A percentile compares a stretch with the other conserved stretches of the same genome.
Evolutionary conservation across 805 yeast genomes (phyloP).

Genomic region (Lipomyces lipofer): DNA sequence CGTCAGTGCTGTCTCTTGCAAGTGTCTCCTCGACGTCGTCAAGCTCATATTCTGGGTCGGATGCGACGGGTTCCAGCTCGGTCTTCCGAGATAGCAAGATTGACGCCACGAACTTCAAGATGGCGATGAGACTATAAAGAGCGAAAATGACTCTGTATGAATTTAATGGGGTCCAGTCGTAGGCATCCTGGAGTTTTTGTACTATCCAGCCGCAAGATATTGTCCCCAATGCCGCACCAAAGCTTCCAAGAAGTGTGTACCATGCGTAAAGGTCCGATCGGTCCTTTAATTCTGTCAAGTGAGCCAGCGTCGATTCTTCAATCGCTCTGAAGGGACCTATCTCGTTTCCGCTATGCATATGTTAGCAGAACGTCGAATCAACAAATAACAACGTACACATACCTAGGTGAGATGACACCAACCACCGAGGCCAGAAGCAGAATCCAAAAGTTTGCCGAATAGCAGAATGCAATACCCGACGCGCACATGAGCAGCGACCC

Average conservation of each 20-base stretch:
- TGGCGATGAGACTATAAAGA: slow-evolving; percentile 30
- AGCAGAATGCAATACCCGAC: slow-evolving; percentile 47
- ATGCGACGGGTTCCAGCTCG: slow-evolving; percentile 44
- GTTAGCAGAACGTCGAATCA: no score
- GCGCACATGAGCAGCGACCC: slow-evolving; percentile 47
- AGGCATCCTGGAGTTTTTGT: slow-evolving; percentile 52
- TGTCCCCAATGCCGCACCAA: slow-evolving; percentile 72
- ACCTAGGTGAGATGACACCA: slow-evolving; percentile 55
- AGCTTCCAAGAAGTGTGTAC: slow-evolving; percentile 53
- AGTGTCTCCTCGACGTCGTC: slow-evolving; percentile 33
- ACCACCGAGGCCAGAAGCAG: slow-evolving; percentile 46
- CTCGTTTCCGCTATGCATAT: slow-evolving; percentile 55
- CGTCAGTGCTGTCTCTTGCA: not conserved
- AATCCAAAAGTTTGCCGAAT: slow-evolving; percentile 40
- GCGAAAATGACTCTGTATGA: slow-evolving; percentile 23
- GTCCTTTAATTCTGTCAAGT: slow-evolving; percentile 44
- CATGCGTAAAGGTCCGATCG: slow-evolving; percentile 60
- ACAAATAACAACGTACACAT: no score
- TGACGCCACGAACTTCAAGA: slow-evolving; percentile 53
- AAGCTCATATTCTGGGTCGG: slow-evolving; percentile 19
- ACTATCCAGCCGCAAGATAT: slow-evolving; percentile 66
- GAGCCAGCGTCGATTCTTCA: slow-evolving; percentile 56
- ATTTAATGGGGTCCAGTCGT: slow-evolving; percentile 12
- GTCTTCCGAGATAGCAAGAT: slow-evolving; percentile 53
- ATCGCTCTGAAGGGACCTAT: slow-evolving; percentile 60